Evolutionary conservation across 208 protist species (phyloP), one percentile per base, ranked within the genome.

Genomic region (Trypanosoma cruzi): DNA sequence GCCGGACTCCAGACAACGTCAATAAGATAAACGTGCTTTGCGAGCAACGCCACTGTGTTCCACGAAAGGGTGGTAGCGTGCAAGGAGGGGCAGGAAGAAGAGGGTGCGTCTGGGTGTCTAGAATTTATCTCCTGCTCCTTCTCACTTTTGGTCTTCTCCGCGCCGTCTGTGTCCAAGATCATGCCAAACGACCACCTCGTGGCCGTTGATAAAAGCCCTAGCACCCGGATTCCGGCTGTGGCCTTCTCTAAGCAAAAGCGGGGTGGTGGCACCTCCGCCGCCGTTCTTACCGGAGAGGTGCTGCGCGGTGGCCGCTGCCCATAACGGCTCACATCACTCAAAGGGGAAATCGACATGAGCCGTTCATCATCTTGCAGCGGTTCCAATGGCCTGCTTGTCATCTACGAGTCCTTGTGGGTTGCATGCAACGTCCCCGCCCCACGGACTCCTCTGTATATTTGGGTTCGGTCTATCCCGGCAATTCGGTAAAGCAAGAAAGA

Each of bases 271-370:
- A 22, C 26, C 1, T 40, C 54, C 20, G 5, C 4, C 1, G 31
- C 10, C 7, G 54, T 8, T 59, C 34, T 13, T 40, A 34, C 7
- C 13, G 31, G 32, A 5, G 29, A n/a, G 54, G n/a, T 22, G 24
- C 8, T 28, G 16, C 16, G 29, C 31, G 22, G 54, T 5, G 34
- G 3, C 24, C 24, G 34, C 24, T 59, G 29, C 7, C n/a, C n/a
- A 5, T 3, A 13, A 52, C 10, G 26, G 7, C 20, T 20, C 13
- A 22, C 24, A 59, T 59, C 54, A 40, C 54, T 59, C 29, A 59
- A n/a, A 22, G 54, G 54, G 26, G 54, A 59, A 42, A 59, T 59
- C 7, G 54, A 59, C 54, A 59, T 22, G 31, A 59, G 54, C 34
- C 54, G 54, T 28, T 59, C 54, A 34, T 59, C 28, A 4, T 59